Percentiles rank a stretch among this genome's conserved stretches.
phyloP scores from a whole-genome alignment of 805 yeast genomes.

The Lipomyces kockii region DNA sequence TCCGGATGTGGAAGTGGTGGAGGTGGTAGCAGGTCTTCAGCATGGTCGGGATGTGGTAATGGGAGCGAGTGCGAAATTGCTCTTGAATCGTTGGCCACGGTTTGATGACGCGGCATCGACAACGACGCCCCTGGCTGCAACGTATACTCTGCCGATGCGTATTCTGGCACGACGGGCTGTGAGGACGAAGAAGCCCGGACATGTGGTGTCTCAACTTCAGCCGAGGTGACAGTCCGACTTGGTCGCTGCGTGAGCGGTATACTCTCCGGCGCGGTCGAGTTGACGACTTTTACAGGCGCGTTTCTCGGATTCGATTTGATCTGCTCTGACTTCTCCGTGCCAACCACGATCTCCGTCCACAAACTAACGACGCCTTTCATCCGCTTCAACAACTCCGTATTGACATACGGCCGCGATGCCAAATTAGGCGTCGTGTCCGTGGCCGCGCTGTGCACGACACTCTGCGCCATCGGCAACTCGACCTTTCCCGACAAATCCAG shows the following conservation, averaged over 20 bases:
- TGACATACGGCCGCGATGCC: constrained; percentile 53
- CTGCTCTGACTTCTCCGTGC: constrained; percentile 61
- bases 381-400: constrained; percentile 78
- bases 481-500: constrained; percentile 75
- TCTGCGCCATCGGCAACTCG: constrained; percentile 43
- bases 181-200: background rate
- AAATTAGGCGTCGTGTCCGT: constrained; percentile 34
- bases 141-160: background rate
- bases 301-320: constrained; percentile 35
- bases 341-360: constrained; percentile 78
- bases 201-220: background rate
- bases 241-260: background rate
- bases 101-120: background rate
- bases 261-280: background rate
- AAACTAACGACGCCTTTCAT: constrained; percentile 78
- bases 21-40: constrained; percentile 29
- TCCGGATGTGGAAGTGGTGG: background rate
- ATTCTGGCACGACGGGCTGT: constrained; percentile 1
- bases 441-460: constrained; percentile 43
- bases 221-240: background rate
- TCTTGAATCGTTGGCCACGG: background rate
- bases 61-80: constrained; percentile 10
- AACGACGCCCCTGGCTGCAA: background rate
- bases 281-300: constrained; percentile 14
- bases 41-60: constrained; percentile 4